Base-by-base conservation (phyloP, 768 basidiomycete genomes). In the Leucosporidium creatinivorum region DNA sequence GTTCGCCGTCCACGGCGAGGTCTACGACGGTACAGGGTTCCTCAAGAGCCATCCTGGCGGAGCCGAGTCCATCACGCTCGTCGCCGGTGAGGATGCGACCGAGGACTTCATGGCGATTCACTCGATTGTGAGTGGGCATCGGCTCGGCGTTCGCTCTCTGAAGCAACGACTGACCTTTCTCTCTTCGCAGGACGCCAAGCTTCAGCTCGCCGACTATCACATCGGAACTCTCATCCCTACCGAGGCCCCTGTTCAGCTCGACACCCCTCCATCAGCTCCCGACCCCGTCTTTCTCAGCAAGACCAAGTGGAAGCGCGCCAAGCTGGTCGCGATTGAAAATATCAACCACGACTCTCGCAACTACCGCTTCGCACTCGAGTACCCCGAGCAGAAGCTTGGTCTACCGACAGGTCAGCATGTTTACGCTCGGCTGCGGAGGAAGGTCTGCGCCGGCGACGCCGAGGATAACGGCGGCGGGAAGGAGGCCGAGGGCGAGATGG, bases 21-120 rank as follows among this genome's bases (percentile, higher is more conserved):
- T 91, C n/a, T 91, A 91, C 79, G 89, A 91, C 79, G 87, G 90
- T 62, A 89, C 89, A 9, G 85, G 87, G 30, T 89, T 91, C 77
- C 79, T 91, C 12, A 77, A 80, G 7, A 82, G 83, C 19, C 86
- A 87, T 72, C 86, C 86, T 1, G 67, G 70, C 47, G 85, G 85
- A 1, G 77, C 79, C 0, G 81, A 84, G 62, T 83, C 83, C 3
- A 87, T 86, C 63, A 76, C 79, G 19, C 77, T 83, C 25, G 81
- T 83, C 15, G 84, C 84, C 1, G 85, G 85, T 0, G 80, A 85
- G 68, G 85, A 87, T 68, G 82, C 83, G 4, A 83, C 84, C 1
- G 85, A 86, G 19, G 85, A 87, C 66, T 87, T 86, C 75, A 79
- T 85, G 75, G 83, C 84, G 0, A 85, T 86, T 61, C 85, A 85